phyloP scores from a whole-genome alignment of 2,329 filamentous ascomycete species.

The Polytolypa hystricis region DNA sequence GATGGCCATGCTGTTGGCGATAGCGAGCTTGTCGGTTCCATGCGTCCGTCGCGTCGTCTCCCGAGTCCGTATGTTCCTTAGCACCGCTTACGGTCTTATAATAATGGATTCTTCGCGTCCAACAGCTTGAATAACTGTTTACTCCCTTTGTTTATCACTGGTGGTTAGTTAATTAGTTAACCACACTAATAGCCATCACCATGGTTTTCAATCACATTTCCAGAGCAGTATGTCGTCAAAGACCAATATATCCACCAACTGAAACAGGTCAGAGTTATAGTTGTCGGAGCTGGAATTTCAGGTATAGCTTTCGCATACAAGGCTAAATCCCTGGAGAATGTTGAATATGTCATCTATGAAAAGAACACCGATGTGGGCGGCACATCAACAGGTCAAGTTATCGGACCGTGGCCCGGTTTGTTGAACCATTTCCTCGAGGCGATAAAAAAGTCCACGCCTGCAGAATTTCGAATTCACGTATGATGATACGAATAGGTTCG shows the following conservation, averaged over 20 bases:
- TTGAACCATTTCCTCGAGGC: conserved; percentile 13
- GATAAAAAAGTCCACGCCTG: conserved; percentile 9
- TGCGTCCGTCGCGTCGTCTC: not conserved
- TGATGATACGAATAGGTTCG: conserved; percentile 10
- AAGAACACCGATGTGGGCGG: conserved; percentile 6
- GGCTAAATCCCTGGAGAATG: not conserved
- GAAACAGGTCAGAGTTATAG: not conserved
- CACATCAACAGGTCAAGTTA: conserved; percentile 6
- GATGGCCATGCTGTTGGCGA: not conserved
- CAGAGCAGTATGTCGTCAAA: not conserved
- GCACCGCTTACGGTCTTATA: not conserved
- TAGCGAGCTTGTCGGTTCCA: not conserved
- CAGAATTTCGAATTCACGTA: conserved; percentile 15
- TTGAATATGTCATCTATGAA: conserved; percentile 1
- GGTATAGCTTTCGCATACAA: conserved; percentile 1
- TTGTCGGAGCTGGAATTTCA: conserved; percentile 1
- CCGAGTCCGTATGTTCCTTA: not conserved
- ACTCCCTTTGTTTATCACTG: too few relatives aligned
- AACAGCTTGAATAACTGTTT: not conserved
- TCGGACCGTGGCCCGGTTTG: conserved; percentile 12
- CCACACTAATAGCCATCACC: not conserved
- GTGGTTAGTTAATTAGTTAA: not conserved
- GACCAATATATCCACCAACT: not conserved
- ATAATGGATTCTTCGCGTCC: not conserved
- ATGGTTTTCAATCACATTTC: conserved; percentile 1